A percentile compares a stretch with the other conserved stretches of the same genome.
These are phyloP conservation scores for Penicillium cosmopolitanum DNA, from an alignment of 495 filamentous ascomycete species.

Conservation along the genomic window DNA sequence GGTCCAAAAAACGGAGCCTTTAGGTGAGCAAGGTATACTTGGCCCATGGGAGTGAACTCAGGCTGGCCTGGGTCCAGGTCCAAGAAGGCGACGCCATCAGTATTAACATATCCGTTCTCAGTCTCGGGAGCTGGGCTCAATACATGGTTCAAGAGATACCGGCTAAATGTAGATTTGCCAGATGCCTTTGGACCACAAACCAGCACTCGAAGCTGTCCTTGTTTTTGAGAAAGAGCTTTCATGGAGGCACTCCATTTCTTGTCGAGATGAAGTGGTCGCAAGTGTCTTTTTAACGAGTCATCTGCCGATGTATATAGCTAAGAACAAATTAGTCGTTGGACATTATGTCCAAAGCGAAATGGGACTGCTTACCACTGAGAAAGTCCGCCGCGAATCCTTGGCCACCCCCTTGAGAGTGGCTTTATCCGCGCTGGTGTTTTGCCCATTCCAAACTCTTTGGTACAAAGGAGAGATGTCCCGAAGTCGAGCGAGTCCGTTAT, in stretches of 20 bases:
- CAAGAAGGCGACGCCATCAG: constrained; percentile 62
- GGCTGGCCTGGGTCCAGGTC: constrained; percentile 87
- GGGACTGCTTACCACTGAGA: constrained; percentile 45
- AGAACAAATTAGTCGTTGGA: constrained; percentile 13
- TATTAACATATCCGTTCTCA: constrained; percentile 37
- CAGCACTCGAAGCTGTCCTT: constrained; percentile 51
- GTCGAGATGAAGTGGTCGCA: constrained; percentile 65
- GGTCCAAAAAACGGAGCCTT: constrained; percentile 69
- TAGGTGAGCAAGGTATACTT: constrained; percentile 71
- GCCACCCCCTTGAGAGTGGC: constrained; percentile 34
- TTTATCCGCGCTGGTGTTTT: constrained; percentile 43
- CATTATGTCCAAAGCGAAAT: neutral
- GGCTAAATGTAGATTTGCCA: constrained; percentile 85
- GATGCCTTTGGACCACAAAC: constrained; percentile 81
- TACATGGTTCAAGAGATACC: constrained; percentile 75
- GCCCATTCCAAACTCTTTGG: constrained; percentile 72
- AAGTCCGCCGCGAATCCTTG: constrained; percentile 36
- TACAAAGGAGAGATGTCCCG: constrained; percentile 69
- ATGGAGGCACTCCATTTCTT: constrained; percentile 63
- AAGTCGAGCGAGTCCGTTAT: constrained; percentile 59
- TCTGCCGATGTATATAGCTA: constrained; percentile 53
- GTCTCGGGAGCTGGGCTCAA: constrained; percentile 53
- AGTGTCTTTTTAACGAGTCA: constrained; percentile 49
- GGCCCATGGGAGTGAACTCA: constrained; percentile 77
- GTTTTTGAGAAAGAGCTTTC: constrained; percentile 42